Evolutionary conservation across 2,329 filamentous ascomycete species (phyloP), one percentile per base, ranked within the genome.

Genomic region (Pseudocercospora cruenta): DNA sequence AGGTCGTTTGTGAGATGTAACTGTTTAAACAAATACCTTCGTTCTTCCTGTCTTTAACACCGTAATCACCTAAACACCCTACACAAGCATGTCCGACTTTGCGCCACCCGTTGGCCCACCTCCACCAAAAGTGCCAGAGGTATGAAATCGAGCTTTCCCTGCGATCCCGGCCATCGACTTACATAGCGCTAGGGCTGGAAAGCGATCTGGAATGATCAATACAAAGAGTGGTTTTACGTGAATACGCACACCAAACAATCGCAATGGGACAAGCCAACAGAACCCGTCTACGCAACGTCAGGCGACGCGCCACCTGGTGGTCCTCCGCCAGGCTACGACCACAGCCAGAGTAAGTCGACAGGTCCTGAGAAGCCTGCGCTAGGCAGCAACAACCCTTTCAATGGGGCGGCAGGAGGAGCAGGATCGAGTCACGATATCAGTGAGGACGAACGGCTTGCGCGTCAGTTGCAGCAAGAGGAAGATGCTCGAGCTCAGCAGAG

Each of bases 171-270:
- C 58, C 81, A 63, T 82, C 88, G 3, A 93, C 55, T 58, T 28
- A 43, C 9, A 33, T n/a, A 24, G 10, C 36, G 92, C 2, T 90
- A 91, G 74, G 93, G 93, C 73, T 97, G 92, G 91, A 89, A 91
- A 75, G 90, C 90, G 10, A 87, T 92, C 70, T 96, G 90, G 87
- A 95, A 96, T 79, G 88, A 91, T 0, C 89, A 95, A 75, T 97
- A 97, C 82, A 90, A 90, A 75, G 90, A 95, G 85, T 97, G 92
- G 90, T 97, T 95, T 86, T 97, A 91, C 82, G 91, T 97, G 67
- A 95, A 97, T 82, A 87, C 91, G 67, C 87, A 89, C 79, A 97
- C 93, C 70, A 95, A 95, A 75, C 86, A 91, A 76, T 96, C 94
- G 4, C 91, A 94, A 85, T 97, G 94, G 94, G 91, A 96, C 4